These are phyloP conservation scores for Thraustochytrium striatum DNA, from an alignment of 352 stramenopile species.

Conservation along the genomic window DNA sequence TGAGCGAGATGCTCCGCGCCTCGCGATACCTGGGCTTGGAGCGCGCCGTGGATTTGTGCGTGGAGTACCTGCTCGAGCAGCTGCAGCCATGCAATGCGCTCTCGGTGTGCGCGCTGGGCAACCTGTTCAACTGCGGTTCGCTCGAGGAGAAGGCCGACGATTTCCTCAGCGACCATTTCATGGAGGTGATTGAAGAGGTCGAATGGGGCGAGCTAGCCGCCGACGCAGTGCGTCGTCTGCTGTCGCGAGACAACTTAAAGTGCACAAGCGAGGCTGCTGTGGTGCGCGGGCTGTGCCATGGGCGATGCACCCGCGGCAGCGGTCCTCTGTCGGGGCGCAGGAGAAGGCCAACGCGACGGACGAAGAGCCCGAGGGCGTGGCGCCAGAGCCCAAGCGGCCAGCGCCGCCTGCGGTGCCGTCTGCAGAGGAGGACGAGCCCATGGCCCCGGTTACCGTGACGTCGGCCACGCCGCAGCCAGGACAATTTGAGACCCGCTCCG, in stretches of 20 bases:
- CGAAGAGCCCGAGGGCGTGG: background rate
- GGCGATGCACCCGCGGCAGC: background rate
- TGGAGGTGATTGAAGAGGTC: constrained; percentile 9
- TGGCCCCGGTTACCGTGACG: no score
- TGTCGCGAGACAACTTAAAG: constrained; percentile 44
- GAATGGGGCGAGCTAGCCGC: constrained; percentile 28
- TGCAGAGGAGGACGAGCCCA: no score
- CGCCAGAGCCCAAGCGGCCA: background rate
- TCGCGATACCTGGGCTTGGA: constrained; percentile 32
- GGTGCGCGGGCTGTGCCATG: constrained; percentile 13
- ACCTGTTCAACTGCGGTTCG: constrained; percentile 29
- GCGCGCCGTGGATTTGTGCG: constrained; percentile 31
- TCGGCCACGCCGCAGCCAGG: no score
- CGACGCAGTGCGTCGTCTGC: constrained; percentile 12
- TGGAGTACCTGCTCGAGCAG: constrained; percentile 36
- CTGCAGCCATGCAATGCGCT: constrained; percentile 39
- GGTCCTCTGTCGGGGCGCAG: background rate
- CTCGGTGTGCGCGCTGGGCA: constrained; percentile 27
- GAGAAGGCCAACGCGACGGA: background rate
- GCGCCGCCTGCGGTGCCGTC: background rate
- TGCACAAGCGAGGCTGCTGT: constrained; percentile 35
- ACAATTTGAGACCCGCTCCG: no score
- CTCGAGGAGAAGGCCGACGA: constrained; percentile 42
- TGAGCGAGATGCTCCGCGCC: constrained; percentile 20
- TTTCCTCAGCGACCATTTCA: constrained; percentile 40